Evolutionary conservation across 345 rosid species (phyloP), one percentile per base, ranked within the genome.

Genomic region (Lumnitzera racemosa): DNA sequence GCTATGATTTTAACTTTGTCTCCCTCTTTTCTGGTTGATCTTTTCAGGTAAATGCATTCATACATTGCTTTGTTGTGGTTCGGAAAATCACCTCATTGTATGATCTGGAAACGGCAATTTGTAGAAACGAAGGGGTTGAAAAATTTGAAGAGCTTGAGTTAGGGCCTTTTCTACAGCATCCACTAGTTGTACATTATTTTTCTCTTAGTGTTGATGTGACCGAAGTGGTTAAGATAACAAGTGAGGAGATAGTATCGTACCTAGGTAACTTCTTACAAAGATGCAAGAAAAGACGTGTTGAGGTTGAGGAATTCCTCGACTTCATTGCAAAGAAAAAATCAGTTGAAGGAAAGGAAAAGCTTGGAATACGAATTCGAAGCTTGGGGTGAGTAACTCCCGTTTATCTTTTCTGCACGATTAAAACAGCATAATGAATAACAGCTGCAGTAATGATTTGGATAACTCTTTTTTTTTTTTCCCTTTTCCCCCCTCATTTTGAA

Each of bases 21-120:
- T 3, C 5, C 11, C 31, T 5, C 23, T 16, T 27, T 10, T n/a
- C 4, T 49, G 41, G 36, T 47, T 43, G 51, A 54, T 56, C 7
- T 9, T 29, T 71, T 53, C 74, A 91, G 98, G 70, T 91, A 59
- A 85, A 89, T 81, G 86, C 95, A 12, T 91, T 85, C 76, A 87
- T 91, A 61, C 89, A 85, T 68, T 91, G 98, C 79, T 91, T 76
- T 60, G 81, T 85, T 49, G 90, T 76, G 61, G 91, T 81, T 41
- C 68, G 85, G 71, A 77, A 72, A 58, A 80, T 91, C 10, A 78
- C 88, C 58, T 75, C 96, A 24, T 66, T 91, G 72, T 70, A 83
- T 76, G 98, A 91, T 67, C 74, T 91, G 86, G 83, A 89, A 69
- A 68, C 62, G 67, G 95, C 83, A 25, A 74, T 89, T 24, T 87